These are phyloP conservation scores for Starmerella scarabaei DNA, from an alignment of 805 yeast genomes.

Conservation along the genomic window DNA sequence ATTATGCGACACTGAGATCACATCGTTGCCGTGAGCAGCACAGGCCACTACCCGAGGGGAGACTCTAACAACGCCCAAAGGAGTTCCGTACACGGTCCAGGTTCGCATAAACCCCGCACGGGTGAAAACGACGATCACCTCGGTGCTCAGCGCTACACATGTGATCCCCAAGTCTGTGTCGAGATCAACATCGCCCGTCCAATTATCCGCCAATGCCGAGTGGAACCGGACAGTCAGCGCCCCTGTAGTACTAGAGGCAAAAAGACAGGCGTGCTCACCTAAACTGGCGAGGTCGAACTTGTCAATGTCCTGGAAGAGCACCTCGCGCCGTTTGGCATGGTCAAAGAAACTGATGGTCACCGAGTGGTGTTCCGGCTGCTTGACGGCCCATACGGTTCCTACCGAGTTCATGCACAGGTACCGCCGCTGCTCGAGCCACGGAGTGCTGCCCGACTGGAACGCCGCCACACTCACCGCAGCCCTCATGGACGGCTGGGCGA, in stretches of 20 bases:
- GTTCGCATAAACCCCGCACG: slow-evolving; percentile 60
- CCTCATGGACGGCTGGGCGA: slow-evolving; percentile 3
- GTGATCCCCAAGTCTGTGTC: slow-evolving; percentile 36
- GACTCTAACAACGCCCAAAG: slow-evolving; percentile 38
- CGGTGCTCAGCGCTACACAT: slow-evolving; percentile 51
- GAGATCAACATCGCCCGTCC: slow-evolving; percentile 38
- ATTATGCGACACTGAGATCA: slow-evolving; percentile 41
- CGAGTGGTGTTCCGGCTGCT: slow-evolving; percentile 44
- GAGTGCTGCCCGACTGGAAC: slow-evolving; percentile 83
- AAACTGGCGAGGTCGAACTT: slow-evolving; percentile 66
- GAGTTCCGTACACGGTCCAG: slow-evolving; percentile 61
- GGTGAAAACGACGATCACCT: slow-evolving; percentile 55
- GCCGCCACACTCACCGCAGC: too few relatives aligned
- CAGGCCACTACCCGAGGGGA: slow-evolving; percentile 60
- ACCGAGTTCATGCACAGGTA: slow-evolving; percentile 66
- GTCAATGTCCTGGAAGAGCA: slow-evolving; percentile 67
- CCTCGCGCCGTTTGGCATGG: slow-evolving; percentile 57
- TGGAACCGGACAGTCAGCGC: slow-evolving; percentile 56
- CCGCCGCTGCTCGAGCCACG: slow-evolving; percentile 58
- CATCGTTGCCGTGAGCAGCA: slow-evolving; percentile 45
- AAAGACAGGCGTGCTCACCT: slow-evolving; percentile 50
- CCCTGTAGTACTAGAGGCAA: slow-evolving; percentile 38
- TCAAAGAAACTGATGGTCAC: slow-evolving; percentile 86
- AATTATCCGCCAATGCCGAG: slow-evolving; percentile 44
- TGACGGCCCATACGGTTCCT: slow-evolving; percentile 74